These are phyloP conservation scores for Medicago truncatula DNA, from an alignment of 306 rosid genomes.

Conservation along the genomic window MtrunA17r5.0-ANR NC_053047.1:2289001-2289500, in stretches of 20 bases:
- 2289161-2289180: conserved; percentile 33
- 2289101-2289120: conserved; percentile 30
- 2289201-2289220: conserved; percentile 21
- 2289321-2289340: too few relatives aligned
- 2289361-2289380: too few relatives aligned
- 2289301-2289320: too few relatives aligned
- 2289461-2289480: too few relatives aligned
- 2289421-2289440: too few relatives aligned
- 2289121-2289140: conserved; percentile 7
- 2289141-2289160: conserved; percentile 34
- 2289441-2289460: too few relatives aligned
- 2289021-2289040: neutral
- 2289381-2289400: too few relatives aligned
- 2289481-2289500: too few relatives aligned
- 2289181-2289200: conserved; percentile 18
- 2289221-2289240: conserved; percentile 20
- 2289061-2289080: neutral
- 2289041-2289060: neutral
- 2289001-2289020: neutral
- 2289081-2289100: neutral
- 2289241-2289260: conserved; percentile 37
- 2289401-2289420: too few relatives aligned
- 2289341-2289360: too few relatives aligned
- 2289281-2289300: neutral
- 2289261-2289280: neutral